A percentile compares a stretch with the other conserved stretches of the same genome.
These are phyloP conservation scores for Cornus suecica DNA, from an alignment of 148 eudicot genomes.

Conservation along the genomic window DNA sequence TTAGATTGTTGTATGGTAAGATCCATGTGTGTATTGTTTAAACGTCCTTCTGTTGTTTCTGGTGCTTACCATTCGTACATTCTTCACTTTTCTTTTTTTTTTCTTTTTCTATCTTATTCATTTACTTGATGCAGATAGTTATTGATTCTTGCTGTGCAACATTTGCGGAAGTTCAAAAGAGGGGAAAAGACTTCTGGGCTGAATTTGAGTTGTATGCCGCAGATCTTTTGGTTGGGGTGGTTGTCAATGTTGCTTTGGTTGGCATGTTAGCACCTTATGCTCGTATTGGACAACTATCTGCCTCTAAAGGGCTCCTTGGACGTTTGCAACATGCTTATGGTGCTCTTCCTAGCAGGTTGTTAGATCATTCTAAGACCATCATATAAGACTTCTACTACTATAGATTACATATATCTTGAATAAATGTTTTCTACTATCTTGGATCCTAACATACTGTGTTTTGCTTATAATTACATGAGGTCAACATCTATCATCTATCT, in stretches of 20 bases:
- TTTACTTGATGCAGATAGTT: constrained; percentile 50
- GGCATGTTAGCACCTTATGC: constrained; percentile 75
- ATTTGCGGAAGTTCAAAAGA: constrained; percentile 62
- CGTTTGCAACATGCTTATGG: constrained; percentile 37
- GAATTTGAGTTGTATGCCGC: constrained; percentile 66
- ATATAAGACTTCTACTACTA: neutral
- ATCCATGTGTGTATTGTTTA: neutral
- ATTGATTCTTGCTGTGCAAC: constrained; percentile 75
- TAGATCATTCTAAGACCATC: neutral
- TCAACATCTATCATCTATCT: neutral
- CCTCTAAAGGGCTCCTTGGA: constrained; percentile 44
- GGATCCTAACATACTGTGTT: constrained; percentile 1
- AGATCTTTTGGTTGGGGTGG: constrained; percentile 61
- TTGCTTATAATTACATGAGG: neutral
- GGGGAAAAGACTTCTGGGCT: constrained; percentile 71
- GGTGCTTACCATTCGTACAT: neutral
- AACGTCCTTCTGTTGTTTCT: neutral
- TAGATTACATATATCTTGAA: neutral
- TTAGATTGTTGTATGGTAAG: neutral
- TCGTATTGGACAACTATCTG: constrained; percentile 53
- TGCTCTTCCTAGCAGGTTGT: constrained; percentile 69
- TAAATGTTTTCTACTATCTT: neutral
- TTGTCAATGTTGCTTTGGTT: constrained; percentile 65
- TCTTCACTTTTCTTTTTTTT: too few relatives aligned
- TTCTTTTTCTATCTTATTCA: neutral